Conservation (phyloP, 805 yeast species). For the Starmera amethionina region DNA sequence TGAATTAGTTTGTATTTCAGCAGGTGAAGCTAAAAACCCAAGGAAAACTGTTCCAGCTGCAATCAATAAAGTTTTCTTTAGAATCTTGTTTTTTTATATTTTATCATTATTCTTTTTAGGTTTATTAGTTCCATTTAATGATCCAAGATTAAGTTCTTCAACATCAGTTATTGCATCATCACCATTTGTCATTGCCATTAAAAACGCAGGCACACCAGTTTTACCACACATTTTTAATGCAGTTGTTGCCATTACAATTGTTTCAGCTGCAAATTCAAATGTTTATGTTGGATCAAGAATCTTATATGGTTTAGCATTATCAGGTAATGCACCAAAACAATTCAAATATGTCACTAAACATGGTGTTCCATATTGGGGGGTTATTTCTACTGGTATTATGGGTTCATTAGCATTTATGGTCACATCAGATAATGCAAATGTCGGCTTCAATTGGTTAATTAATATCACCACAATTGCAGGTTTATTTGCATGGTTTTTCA, state of each 20-base stretch:
- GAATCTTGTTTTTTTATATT: conserved; percentile 55
- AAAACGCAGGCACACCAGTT: conserved; percentile 50
- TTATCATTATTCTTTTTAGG: conserved; percentile 55
- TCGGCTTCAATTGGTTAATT: conserved; percentile 57
- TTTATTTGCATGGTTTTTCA: conserved; percentile 57
- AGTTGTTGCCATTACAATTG: conserved; percentile 47
- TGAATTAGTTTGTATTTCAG: conserved; percentile 47
- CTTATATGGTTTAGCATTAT: conserved; percentile 47
- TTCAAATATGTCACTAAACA: conserved; percentile 38
- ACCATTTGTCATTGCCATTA: conserved; percentile 59
- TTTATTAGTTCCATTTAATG: conserved; percentile 52
- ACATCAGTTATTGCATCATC: conserved; percentile 40
- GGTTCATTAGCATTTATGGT: conserved; percentile 54
- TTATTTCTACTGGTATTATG: conserved; percentile 40
- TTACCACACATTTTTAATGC: conserved; percentile 61
- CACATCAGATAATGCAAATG: conserved; percentile 35
- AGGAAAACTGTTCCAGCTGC: conserved; percentile 58
- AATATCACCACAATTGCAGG: conserved; percentile 63
- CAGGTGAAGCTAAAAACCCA: conserved; percentile 56
- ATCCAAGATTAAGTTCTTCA: conserved; percentile 30
- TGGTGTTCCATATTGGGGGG: conserved; percentile 56
- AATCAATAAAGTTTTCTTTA: conserved; percentile 51
- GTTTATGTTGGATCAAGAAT: conserved; percentile 60
- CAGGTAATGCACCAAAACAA: conserved; percentile 44
- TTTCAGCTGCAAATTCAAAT: conserved; percentile 66